Conservation (phyloP, 31 red algal genomes). For the Asparagopsis taxiformis region DNA sequence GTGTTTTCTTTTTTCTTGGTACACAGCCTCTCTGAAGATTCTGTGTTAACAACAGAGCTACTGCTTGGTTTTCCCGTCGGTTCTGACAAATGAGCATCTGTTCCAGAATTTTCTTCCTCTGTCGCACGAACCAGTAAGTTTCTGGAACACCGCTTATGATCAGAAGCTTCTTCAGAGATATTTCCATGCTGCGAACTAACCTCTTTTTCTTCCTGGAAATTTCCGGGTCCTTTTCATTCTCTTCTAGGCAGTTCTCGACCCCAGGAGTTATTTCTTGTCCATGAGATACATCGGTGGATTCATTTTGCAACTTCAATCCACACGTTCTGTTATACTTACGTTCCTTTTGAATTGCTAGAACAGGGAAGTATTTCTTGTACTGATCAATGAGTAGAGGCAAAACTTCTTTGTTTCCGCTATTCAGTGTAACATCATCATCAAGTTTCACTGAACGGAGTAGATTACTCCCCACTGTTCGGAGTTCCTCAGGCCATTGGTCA, state of each 20-base stretch:
- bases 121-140: too few species aligned
- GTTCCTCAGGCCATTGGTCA: background rate
- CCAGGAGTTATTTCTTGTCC: background rate
- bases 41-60: background rate
- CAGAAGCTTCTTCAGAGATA: too few species aligned
- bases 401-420: background rate
- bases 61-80: background rate
- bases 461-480: background rate
- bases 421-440: background rate
- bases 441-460: background rate
- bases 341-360: background rate
- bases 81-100: background rate
- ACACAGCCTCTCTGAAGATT: background rate
- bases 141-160: too few species aligned
- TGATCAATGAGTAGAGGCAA: background rate
- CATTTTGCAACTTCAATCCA: background rate
- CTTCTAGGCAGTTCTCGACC: background rate
- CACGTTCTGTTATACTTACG: background rate
- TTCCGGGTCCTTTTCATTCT: background rate
- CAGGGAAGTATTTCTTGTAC: background rate
- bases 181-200: background rate
- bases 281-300: background rate
- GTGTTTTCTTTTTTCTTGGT: background rate
- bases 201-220: background rate
- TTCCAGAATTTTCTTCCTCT: too few species aligned